phyloP scores from a whole-genome alignment of 2,329 filamentous ascomycete genomes.

The Fusarium devonianum region DNA sequence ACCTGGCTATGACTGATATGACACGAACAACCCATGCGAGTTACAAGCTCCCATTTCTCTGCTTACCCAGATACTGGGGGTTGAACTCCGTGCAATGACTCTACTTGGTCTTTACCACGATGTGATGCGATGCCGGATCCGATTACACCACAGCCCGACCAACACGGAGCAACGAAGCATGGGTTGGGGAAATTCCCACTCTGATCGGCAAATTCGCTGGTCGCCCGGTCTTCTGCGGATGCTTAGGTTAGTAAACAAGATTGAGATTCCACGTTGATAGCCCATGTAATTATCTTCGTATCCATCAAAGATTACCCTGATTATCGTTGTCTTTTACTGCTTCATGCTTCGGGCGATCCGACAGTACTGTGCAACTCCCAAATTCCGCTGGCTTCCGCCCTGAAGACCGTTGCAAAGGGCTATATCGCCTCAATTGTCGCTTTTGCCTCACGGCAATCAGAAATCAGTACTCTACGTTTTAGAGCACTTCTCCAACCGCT shows the following conservation, averaged over 20 bases:
- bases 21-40: slow-evolving; percentile 20
- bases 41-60: slow-evolving; percentile 11
- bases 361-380: slow-evolving; percentile 38
- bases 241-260: too few species aligned
- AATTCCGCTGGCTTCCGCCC: slow-evolving; percentile 29
- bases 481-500: too few species aligned
- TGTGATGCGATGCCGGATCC: slow-evolving; percentile 14
- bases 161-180: slow-evolving; percentile 20
- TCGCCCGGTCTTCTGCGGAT: slow-evolving; percentile 12
- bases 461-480: slow-evolving; percentile 27
- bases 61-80: too few species aligned
- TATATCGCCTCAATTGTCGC: slow-evolving; percentile 26
- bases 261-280: too few species aligned
- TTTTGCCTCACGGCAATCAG: slow-evolving; percentile 23
- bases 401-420: slow-evolving; percentile 10
- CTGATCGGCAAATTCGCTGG: slow-evolving; percentile 28
- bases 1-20: slow-evolving; percentile 8
- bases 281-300: too few species aligned
- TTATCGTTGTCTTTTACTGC: slow-evolving; percentile 5
- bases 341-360: slow-evolving; percentile 7
- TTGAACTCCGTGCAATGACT: not conserved
- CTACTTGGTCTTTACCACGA: not conserved
- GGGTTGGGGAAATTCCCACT: slow-evolving; percentile 25
- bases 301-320: slow-evolving; percentile 20
- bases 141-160: slow-evolving; percentile 18